Percentiles rank a stretch among this genome's conserved stretches.
Conservation (phyloP, 768 basidiomycete genomes). For the Tubosaeta sp. region DNA sequence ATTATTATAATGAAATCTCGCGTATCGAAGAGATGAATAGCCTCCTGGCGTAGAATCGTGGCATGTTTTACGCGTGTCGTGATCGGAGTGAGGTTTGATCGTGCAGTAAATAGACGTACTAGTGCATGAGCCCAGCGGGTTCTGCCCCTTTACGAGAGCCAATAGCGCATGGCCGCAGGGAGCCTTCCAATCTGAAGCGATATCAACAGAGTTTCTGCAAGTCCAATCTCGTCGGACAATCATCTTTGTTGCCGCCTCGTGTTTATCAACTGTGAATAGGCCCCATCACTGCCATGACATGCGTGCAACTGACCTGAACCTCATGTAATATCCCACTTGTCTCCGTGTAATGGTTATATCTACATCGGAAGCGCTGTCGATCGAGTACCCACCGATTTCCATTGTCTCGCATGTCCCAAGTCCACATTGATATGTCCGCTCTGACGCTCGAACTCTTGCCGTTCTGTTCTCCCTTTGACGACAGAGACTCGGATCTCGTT, state of each 20-base stretch:
- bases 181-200: constrained; percentile 14
- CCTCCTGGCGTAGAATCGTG: constrained; percentile 4
- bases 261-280: constrained; percentile 20
- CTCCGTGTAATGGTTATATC: constrained; percentile 23
- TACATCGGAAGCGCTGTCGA: constrained; percentile 17
- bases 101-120: constrained; percentile 19
- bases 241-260: constrained; percentile 19
- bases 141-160: constrained; percentile 3
- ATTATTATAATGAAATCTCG: constrained; percentile 1
- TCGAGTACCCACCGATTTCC: constrained; percentile 12
- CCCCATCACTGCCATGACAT: constrained; percentile 19
- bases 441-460: constrained; percentile 26
- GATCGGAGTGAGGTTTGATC: constrained; percentile 6
- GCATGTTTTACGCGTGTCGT: constrained; percentile 20
- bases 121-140: background rate
- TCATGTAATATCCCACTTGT: constrained; percentile 20
- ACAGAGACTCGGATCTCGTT: constrained; percentile 38
- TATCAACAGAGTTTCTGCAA: background rate
- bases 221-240: constrained; percentile 1
- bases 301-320: constrained; percentile 28
- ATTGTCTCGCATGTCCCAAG: constrained; percentile 25
- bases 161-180: constrained; percentile 12
- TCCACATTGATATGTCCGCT: constrained; percentile 21
- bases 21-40: background rate
- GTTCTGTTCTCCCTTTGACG: constrained; percentile 35